A percentile compares a stretch with the other conserved stretches of the same genome.
phyloP scores from a whole-genome alignment of 805 yeast genomes.

The Yarrowia yakushimensis region DNA sequence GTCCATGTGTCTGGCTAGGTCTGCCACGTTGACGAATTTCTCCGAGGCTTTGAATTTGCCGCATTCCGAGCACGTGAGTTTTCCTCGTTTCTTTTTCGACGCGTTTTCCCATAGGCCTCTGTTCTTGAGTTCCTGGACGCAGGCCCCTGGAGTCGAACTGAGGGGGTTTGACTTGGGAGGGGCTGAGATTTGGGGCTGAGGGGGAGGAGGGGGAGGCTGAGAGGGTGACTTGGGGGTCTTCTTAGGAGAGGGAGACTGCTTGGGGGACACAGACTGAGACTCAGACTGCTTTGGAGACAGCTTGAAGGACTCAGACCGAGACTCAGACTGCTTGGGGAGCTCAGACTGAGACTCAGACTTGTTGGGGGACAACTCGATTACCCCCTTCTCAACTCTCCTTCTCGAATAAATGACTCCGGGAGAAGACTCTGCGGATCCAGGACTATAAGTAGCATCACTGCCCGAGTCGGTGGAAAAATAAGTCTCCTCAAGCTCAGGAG shows the following conservation, averaged over 20 bases:
- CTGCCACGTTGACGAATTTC: background rate
- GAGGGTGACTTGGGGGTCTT: too few species aligned
- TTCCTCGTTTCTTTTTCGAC: background rate
- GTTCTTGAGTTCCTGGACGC: background rate
- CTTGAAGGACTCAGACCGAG: too few species aligned
- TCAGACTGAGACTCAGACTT: background rate
- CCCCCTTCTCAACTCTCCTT: too few species aligned
- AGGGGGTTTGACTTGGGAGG: too few species aligned
- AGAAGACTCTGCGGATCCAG: background rate
- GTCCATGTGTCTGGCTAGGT: conserved; percentile 4
- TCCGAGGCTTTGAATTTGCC: background rate
- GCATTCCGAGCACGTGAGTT: conserved; percentile 2
- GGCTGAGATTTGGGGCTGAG: too few species aligned
- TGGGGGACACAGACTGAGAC: too few species aligned
- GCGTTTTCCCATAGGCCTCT: conserved; percentile 3
- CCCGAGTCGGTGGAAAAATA: background rate
- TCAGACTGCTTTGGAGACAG: too few species aligned
- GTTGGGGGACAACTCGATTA: too few species aligned
- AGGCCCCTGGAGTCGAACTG: too few species aligned
- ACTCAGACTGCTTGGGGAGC: too few species aligned
- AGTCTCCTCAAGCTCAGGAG: background rate
- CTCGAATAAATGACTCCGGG: background rate
- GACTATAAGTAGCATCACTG: background rate
- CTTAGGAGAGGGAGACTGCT: too few species aligned
- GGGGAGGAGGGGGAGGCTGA: too few species aligned